Conservation (phyloP, 306 rosid genomes). For the Citrullus amarus region DNA sequence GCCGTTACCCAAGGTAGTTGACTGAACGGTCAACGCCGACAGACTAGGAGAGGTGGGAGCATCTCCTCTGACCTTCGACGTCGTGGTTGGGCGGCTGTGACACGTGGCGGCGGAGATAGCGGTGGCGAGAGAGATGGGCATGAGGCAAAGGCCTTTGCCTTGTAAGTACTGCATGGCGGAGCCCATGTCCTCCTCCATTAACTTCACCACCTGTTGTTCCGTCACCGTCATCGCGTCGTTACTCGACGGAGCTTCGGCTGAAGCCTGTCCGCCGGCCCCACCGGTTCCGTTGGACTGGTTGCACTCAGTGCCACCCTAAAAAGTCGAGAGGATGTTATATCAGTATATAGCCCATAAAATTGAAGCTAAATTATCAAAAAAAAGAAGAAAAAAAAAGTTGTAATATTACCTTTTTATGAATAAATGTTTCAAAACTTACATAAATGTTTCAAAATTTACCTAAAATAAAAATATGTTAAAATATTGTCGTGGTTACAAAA, state of each 20-base stretch:
- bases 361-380: too few relatives aligned
- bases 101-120: conserved; percentile 85
- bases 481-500: too few relatives aligned
- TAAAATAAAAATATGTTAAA: too few relatives aligned
- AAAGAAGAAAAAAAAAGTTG: too few relatives aligned
- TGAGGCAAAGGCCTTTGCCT: conserved; percentile 94
- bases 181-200: conserved; percentile 97
- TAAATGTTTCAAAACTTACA: too few relatives aligned
- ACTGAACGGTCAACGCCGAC: conserved; percentile 68
- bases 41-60: conserved; percentile 76
- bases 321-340: background rate
- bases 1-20: conserved; percentile 37
- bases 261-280: conserved; percentile 13
- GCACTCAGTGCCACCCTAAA: conserved; percentile 66
- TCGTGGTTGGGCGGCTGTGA: conserved; percentile 37
- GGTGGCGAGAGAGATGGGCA: conserved; percentile 92
- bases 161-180: conserved; percentile 97
- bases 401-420: too few relatives aligned
- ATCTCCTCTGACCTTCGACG: conserved; percentile 30
- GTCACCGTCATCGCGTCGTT: conserved; percentile 58
- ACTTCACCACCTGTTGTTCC: conserved; percentile 83
- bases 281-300: conserved; percentile 28
- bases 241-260: conserved; percentile 29
- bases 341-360: too few relatives aligned
- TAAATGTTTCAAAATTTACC: too few relatives aligned